Evolutionary conservation across 768 basidiomycete species (phyloP).

Genomic region (Boletus reticuloceps): DNA sequence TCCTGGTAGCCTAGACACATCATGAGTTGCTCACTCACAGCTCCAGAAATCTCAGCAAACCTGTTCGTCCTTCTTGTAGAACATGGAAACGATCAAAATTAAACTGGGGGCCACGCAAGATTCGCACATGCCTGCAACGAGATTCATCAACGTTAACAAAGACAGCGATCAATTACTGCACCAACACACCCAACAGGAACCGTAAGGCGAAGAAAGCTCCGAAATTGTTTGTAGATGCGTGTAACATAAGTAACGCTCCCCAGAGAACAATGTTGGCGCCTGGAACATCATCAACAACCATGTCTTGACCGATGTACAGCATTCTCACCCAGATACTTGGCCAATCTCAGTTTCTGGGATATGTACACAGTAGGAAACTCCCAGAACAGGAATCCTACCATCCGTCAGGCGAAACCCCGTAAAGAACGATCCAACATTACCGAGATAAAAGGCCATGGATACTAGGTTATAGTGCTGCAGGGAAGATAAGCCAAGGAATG

Average conservation of each 20-base stretch:
- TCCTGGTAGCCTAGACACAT: constrained; percentile 44
- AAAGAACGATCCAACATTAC: constrained; percentile 25
- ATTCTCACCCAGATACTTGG: constrained; percentile 57
- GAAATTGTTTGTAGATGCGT: constrained; percentile 54
- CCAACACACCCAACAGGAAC: constrained; percentile 50
- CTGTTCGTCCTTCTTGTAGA: constrained; percentile 69
- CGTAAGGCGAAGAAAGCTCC: constrained; percentile 61
- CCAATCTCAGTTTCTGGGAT: constrained; percentile 56
- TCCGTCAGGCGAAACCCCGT: neutral
- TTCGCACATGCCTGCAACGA: constrained; percentile 57
- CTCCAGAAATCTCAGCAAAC: constrained; percentile 18
- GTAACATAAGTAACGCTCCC: constrained; percentile 59
- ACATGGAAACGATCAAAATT: constrained; percentile 52
- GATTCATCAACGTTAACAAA: neutral
- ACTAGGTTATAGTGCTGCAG: constrained; percentile 60
- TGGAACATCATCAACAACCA: constrained; percentile 9
- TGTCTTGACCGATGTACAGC: neutral
- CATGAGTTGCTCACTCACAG: constrained; percentile 1
- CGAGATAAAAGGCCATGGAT: constrained; percentile 62
- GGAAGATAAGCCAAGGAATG: neutral
- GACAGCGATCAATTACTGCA: neutral
- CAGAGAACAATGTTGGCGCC: constrained; percentile 59
- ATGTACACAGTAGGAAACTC: constrained; percentile 69
- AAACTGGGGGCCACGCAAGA: constrained; percentile 51
- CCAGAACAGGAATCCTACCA: constrained; percentile 52